Base-by-base conservation (phyloP, 352 stramenopile genomes). In the Globisporangium camurandrum region DNA sequence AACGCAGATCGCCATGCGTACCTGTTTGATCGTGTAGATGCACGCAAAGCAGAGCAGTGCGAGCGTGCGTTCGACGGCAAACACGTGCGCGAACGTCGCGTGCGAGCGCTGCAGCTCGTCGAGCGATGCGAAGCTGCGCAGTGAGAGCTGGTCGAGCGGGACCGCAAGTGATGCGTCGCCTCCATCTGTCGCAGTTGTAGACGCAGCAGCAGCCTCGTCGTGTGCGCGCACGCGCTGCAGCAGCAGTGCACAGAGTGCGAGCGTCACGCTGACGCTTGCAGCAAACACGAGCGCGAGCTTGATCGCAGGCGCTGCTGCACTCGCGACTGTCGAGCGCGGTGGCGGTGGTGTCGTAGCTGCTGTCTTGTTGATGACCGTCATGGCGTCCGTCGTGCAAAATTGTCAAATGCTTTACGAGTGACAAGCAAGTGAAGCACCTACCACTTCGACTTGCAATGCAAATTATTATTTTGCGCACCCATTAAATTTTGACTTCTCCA, bases 21-120 rank as follows among this genome's bases (percentile, higher is more conserved):
- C 73, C 70, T 90, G 81, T 62, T 93, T 93, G 42, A 93, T 72
- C 39, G 87, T 65, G 67, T 88, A 93, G 53, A 88, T 54, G 52
- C 65, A 73, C 3, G 67, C 65, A 55, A 88, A 90, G 51, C 74
- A 87, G 24, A 67, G 46, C 49, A 93, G 46, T n/a, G 77, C 73
- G n/a, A 90, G 59, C 1, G 67, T 44, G 51, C 84, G 88, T 11
- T 93, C 44, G 20, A 77, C 69, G 0, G 52, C 45, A 38, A 88
- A 86, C 27, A 86, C 60, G 52, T 78, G 71, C 30, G 69, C 47
- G 19, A 86, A 73, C 1, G 74, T 81, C 30, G 72, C 64, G 48
- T 84, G 71, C 19, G 73, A 86, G 33, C 57, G 59, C 56, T 86
- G 71, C 10, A 88, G 67, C 53, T 83, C 71, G 12, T 65, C 39